These are phyloP conservation scores for Globisporangium recalcitrans DNA, from an alignment of 352 stramenopile species.

Conservation along the genomic window DNA sequence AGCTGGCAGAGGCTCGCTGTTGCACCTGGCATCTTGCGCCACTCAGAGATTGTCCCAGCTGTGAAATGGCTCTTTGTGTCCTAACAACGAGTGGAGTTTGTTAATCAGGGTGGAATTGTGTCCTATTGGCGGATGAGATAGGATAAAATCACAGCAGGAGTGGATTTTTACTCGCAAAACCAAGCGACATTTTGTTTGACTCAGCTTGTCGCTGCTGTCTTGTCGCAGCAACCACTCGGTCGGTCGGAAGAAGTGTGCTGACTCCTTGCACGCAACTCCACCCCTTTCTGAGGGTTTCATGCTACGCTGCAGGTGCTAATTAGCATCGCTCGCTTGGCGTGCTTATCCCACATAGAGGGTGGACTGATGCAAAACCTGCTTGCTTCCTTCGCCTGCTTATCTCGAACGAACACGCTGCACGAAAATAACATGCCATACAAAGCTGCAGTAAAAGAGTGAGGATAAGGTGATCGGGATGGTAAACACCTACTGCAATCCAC, in stretches of 20 bases:
- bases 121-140: background rate
- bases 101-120: background rate
- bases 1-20: background rate
- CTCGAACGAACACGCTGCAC: background rate
- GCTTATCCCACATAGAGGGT: slow-evolving; percentile 14
- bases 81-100: background rate
- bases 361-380: slow-evolving; percentile 5
- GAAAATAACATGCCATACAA: slow-evolving; percentile 5
- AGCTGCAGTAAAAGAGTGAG: background rate
- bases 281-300: background rate
- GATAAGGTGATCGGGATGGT: slow-evolving; percentile 23
- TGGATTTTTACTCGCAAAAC: background rate
- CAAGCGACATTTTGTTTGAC: background rate
- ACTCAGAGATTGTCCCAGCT: slow-evolving; percentile 12
- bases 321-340: background rate
- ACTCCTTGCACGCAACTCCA: background rate
- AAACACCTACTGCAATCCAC: slow-evolving; percentile 6
- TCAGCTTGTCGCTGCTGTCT: background rate
- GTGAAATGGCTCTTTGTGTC: slow-evolving; percentile 15
- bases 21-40: slow-evolving; percentile 8
- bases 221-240: background rate
- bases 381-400: slow-evolving; percentile 4
- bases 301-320: background rate
- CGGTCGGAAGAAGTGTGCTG: background rate
- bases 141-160: background rate